Conservation (phyloP, 441 rosid species). For the Croton setiger region DNA sequence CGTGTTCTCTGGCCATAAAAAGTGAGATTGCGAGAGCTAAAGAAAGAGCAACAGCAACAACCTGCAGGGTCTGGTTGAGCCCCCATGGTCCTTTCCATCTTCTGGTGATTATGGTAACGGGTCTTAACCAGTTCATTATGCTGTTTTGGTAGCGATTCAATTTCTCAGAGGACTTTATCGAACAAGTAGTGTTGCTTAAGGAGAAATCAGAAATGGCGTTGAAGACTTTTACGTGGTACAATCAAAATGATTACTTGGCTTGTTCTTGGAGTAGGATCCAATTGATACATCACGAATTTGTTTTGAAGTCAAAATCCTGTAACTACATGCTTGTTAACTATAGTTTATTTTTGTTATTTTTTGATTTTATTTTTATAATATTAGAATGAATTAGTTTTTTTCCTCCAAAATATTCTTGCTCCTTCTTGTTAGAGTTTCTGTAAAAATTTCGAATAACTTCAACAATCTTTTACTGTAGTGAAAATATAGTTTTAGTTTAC, state of each 20-base stretch:
- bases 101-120: neutral
- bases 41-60: conserved; percentile 9
- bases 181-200: neutral
- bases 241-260: too few species aligned
- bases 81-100: neutral
- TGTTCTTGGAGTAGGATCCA: neutral
- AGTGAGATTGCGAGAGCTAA: conserved; percentile 18
- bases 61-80: neutral
- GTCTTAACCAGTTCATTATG: conserved; percentile 11
- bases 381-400: too few species aligned
- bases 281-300: neutral
- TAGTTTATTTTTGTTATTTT: neutral
- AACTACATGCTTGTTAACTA: neutral
- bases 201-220: too few species aligned
- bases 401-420: conserved; percentile 43
- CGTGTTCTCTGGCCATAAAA: neutral
- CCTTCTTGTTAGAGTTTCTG: conserved; percentile 43
- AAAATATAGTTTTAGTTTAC: too few species aligned
- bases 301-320: neutral
- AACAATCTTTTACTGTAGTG: too few species aligned
- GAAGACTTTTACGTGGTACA: too few species aligned
- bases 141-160: neutral
- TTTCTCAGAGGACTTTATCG: neutral
- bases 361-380: neutral
- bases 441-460: too few species aligned